These are phyloP conservation scores for Microbotryum violaceum DNA, from an alignment of 1,284 basidiomycete genomes.

Conservation along the genomic window DNA sequence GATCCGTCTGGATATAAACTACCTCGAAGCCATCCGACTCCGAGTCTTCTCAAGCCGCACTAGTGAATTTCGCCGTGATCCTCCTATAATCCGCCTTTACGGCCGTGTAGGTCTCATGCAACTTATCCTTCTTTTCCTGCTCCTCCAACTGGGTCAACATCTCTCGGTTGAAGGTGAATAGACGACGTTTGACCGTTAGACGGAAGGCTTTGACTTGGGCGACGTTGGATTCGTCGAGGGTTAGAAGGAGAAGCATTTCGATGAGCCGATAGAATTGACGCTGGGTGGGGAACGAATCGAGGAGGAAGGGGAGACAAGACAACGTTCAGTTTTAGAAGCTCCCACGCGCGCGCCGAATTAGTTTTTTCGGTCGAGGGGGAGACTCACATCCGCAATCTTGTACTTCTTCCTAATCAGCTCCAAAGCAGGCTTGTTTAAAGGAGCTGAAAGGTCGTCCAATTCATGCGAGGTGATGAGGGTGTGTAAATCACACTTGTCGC, in stretches of 20 bases:
- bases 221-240: conserved; percentile 46
- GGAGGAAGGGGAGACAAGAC: not conserved
- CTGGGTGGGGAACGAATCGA: conserved; percentile 44
- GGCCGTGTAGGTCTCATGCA: conserved; percentile 86
- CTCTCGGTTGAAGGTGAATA: conserved; percentile 92
- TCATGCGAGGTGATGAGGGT: conserved; percentile 61
- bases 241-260: conserved; percentile 80
- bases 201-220: conserved; percentile 23
- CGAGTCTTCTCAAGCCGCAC: no score
- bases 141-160: conserved; percentile 44
- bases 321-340: not conserved
- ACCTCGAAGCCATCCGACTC: no score
- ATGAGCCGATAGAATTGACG: conserved; percentile 85
- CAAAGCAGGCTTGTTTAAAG: conserved; percentile 64
- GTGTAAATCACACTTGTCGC: conserved; percentile 82
- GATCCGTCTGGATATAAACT: no score
- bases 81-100: conserved; percentile 69
- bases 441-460: conserved; percentile 58
- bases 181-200: conserved; percentile 68
- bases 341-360: no score
- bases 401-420: conserved; percentile 69
- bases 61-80: conserved; percentile 16
- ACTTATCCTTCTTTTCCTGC: conserved; percentile 73
- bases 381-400: conserved; percentile 77
- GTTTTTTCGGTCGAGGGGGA: no score